Evolutionary conservation across 208 protist species (phyloP).

Genomic region (Wallacemonas sp.): DNA sequence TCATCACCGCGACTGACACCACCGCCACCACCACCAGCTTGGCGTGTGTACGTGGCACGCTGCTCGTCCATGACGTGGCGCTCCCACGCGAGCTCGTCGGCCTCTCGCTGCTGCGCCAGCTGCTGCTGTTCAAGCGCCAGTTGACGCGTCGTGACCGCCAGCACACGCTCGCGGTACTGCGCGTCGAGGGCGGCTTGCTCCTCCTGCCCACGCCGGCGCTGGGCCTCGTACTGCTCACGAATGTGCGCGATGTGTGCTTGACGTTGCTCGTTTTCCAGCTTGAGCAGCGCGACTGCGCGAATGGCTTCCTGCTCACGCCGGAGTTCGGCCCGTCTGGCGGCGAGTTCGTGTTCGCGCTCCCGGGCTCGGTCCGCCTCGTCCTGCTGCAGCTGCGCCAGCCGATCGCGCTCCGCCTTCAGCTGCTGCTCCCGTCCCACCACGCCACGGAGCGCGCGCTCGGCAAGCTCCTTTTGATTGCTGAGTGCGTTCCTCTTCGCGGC

Average conservation of each 20-base stretch:
- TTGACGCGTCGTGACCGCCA: conserved; percentile 47
- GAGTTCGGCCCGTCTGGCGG: conserved; percentile 53
- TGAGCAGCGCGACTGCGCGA: conserved; percentile 43
- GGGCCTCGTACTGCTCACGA: conserved; percentile 36
- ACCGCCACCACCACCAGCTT: no score
- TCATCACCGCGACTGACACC: no score
- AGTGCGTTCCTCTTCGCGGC: conserved; percentile 27
- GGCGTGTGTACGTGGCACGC: conserved; percentile 14
- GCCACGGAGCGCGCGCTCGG: conserved; percentile 37
- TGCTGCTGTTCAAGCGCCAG: conserved; percentile 60
- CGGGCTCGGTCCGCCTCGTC: conserved; percentile 39
- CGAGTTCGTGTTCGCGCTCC: conserved; percentile 42
- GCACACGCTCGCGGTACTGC: conserved; percentile 39
- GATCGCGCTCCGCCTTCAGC: conserved; percentile 22
- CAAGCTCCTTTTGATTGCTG: conserved; percentile 29
- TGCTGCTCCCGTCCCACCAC: background rate
- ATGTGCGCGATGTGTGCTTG: conserved; percentile 47
- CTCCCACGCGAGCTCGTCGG: conserved; percentile 42
- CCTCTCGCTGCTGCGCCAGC: conserved; percentile 41
- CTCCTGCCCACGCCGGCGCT: conserved; percentile 42
- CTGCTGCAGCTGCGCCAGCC: conserved; percentile 20
- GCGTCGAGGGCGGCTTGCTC: conserved; percentile 53
- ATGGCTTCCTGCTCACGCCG: conserved; percentile 49
- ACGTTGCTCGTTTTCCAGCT: conserved; percentile 69
- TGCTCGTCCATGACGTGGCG: conserved; percentile 29